phyloP scores from a whole-genome alignment of 345 rosid genomes.

The Schrenkiella parvula region DNA sequence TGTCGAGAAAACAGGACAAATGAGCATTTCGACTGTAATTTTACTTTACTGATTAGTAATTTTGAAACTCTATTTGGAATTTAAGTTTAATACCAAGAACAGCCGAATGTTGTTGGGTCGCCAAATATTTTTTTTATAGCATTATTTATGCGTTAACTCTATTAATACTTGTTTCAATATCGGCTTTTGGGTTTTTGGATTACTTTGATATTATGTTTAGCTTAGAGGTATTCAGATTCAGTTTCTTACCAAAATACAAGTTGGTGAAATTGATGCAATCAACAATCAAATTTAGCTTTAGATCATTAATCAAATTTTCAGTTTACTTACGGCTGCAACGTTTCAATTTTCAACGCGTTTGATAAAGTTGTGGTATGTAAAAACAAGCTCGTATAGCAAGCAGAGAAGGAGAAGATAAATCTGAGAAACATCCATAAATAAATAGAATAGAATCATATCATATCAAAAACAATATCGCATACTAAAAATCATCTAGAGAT shows the following conservation, averaged over 20 bases:
- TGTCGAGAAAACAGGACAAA: background rate
- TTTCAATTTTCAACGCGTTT: background rate
- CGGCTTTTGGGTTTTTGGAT: background rate
- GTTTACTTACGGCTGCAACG: background rate
- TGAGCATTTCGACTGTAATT: background rate
- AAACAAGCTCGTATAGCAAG: background rate
- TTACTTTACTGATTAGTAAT: background rate
- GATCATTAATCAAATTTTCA: background rate
- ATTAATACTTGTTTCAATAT: background rate
- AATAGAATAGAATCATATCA: slow-evolving; percentile 27
- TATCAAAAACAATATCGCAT: slow-evolving; percentile 11
- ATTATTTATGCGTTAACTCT: too few relatives aligned
- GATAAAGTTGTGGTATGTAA: too few relatives aligned
- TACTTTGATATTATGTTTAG: background rate
- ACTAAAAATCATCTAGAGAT: slow-evolving; percentile 2
- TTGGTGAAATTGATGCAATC: background rate
- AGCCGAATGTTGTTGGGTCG: background rate
- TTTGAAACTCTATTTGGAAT: background rate
- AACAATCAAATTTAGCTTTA: background rate
- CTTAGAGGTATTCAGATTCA: background rate
- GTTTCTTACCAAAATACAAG: background rate
- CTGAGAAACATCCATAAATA: slow-evolving; percentile 18
- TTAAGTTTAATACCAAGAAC: background rate
- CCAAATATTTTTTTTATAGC: too few relatives aligned
- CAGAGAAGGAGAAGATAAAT: background rate